A percentile compares a stretch with the other conserved stretches of the same genome.
Conservation (phyloP, 2,329 filamentous ascomycete genomes). For the Onygenales sp. region DNA sequence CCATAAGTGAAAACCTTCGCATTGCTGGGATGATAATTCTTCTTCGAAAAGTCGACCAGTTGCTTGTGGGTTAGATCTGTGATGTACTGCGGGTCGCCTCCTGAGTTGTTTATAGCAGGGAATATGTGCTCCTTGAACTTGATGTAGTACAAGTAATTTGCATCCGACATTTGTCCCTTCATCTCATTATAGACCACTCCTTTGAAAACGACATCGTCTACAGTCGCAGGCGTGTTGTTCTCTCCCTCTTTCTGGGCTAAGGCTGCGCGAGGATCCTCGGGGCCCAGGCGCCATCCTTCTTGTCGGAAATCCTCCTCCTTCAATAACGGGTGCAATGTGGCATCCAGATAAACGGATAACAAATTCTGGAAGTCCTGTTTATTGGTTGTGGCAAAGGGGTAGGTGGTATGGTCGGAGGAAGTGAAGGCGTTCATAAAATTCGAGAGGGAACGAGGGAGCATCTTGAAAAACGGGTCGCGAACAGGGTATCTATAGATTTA, state of each 20-base stretch:
- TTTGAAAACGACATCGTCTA: conserved; percentile 64
- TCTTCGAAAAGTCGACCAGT: conserved; percentile 74
- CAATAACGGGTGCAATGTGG: conserved; percentile 79
- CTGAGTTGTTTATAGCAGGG: conserved; percentile 90
- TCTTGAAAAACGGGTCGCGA: conserved; percentile 98
- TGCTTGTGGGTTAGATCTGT: conserved; percentile 90
- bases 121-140: conserved; percentile 91
- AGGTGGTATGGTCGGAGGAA: conserved; percentile 90
- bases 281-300: conserved; percentile 93
- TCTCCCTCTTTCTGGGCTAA: conserved; percentile 36
- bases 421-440: conserved; percentile 99
- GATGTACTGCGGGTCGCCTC: conserved; percentile 91
- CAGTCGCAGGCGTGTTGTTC: conserved; percentile 11
- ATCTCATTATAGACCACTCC: conserved; percentile 99
- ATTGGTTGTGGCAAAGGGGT: conserved; percentile 96
- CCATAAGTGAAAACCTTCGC: conserved; percentile 94
- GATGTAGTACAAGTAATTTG: conserved; percentile 92
- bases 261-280: conserved; percentile 67
- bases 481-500: conserved; percentile 66
- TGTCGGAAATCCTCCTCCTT: conserved; percentile 90
- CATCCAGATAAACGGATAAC: conserved; percentile 92
- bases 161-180: conserved; percentile 98
- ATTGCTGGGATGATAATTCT: conserved; percentile 96
- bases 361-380: conserved; percentile 90
- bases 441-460: conserved; percentile 93